Evolutionary conservation across 2,329 filamentous ascomycete genomes (phyloP), one percentile per base, ranked within the genome.

Genomic region (Scytalidium lignicola): DNA sequence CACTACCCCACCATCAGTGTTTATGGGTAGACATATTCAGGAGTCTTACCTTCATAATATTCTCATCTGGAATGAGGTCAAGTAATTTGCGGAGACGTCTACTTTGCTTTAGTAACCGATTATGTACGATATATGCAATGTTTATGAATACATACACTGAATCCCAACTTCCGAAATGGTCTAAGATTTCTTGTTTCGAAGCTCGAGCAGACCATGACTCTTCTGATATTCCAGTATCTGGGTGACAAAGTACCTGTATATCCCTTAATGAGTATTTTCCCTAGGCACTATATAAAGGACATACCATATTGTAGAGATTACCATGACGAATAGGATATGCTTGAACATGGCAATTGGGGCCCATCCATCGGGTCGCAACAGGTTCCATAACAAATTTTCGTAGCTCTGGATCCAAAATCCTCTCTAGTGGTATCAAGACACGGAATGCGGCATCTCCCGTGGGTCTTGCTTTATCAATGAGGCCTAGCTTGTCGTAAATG

Each of bases 141-240:
- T n/a, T n/a, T n/a, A n/a, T n/a, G n/a, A n/a, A n/a, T n/a, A n/a
- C n/a, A n/a, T n/a, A n/a, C n/a, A 53, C 15, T 19, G 80, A 81
- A 63, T 87, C 83, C 83, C 83, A 87, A 1, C 69, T 71, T 9
- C 66, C 63, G 58, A 86, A 85, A 3, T 80, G 59, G 65, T 86
- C 80, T 9, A 78, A 74, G 1, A 81, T 59, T 1, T 74, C 74
- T 2, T 76, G 81, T 13, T 28, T 28, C 13, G 26, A 28, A 7
- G 26, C 26, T 28, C 26, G 7, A 28, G 2, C 68, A 55, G 50
- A 74, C 68, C 20, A 74, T 73, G 21, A 74, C 71, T 2, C 80
- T 75, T 1, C 74, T 72, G 2, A 70, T 63, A 0, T 78, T 77
- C 0, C 85, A 62, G 83, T 74, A 57, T 86, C 83, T 0, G 83